These are phyloP conservation scores for Fusarium goolgardi DNA, from an alignment of 2,329 filamentous ascomycete species.

Conservation along the genomic window DNA sequence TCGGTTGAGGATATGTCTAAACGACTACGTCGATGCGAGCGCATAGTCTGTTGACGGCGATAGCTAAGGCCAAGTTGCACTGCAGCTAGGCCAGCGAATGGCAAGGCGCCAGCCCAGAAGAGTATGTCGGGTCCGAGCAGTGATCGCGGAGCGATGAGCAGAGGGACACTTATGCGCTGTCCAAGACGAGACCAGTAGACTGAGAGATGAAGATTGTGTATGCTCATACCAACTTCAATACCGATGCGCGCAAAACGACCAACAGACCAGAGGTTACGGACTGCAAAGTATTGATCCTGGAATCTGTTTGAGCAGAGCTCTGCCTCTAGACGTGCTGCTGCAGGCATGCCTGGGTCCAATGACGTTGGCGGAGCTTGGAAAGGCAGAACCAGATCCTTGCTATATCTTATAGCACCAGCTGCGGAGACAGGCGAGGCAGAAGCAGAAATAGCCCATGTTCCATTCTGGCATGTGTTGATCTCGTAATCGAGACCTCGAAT, in stretches of 20 bases:
- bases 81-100: constrained; percentile 55
- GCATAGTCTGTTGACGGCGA: constrained; percentile 17
- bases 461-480: constrained; percentile 46
- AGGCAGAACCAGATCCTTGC: constrained; percentile 49
- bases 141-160: constrained; percentile 53
- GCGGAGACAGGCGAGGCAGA: constrained; percentile 46
- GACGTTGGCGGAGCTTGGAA: constrained; percentile 38
- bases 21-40: constrained; percentile 16
- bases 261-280: constrained; percentile 57
- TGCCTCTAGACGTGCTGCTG: constrained; percentile 54
- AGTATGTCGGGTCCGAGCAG: constrained; percentile 48
- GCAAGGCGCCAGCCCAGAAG: constrained; percentile 55
- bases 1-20: constrained; percentile 18
- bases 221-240: constrained; percentile 58
- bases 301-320: constrained; percentile 56
- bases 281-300: constrained; percentile 54
- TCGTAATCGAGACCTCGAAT: constrained; percentile 54
- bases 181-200: constrained; percentile 61
- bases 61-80: constrained; percentile 49
- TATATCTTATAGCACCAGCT: constrained; percentile 52
- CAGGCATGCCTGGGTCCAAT: constrained; percentile 16
- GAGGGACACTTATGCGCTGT: constrained; percentile 58
- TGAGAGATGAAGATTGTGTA: constrained; percentile 57
- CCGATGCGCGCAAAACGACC: constrained; percentile 58
- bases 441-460: constrained; percentile 57